A percentile compares a stretch with the other conserved stretches of the same genome.
These are phyloP conservation scores for Urostyla sp. DNA, from an alignment of 73 alveolate genomes.

Conservation along the genomic window DNA sequence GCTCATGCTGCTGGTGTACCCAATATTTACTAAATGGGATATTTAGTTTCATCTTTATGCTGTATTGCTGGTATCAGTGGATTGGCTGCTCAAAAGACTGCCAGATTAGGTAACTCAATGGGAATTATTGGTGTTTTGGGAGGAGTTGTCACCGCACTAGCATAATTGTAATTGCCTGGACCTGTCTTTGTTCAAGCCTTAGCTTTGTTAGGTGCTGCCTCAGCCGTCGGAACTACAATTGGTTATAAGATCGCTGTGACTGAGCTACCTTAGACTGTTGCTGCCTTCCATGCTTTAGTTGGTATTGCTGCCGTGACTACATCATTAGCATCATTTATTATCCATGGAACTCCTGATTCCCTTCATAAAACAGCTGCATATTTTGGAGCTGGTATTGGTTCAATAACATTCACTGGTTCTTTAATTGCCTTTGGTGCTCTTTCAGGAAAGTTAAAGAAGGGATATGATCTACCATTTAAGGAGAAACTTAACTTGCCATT, in stretches of 20 bases:
- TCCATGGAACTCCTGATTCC: background rate
- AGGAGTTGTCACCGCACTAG: conserved; percentile 56
- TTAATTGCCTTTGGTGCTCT: background rate
- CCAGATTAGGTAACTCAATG: conserved; percentile 75
- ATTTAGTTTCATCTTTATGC: conserved; percentile 71
- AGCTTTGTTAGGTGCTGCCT: background rate
- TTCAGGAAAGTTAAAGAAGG: background rate
- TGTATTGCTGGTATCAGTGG: conserved; percentile 81
- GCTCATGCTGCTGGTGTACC: conserved; percentile 3
- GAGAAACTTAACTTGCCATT: background rate
- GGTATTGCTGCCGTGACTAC: conserved; percentile 74
- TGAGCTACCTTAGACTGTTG: conserved; percentile 70
- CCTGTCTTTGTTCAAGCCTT: conserved; percentile 1
- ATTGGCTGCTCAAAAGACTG: conserved; percentile 73
- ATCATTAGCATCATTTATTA: conserved; percentile 52
- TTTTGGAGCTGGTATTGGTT: conserved; percentile 71
- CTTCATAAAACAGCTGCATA: conserved; percentile 59
- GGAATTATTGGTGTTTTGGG: conserved; percentile 65
- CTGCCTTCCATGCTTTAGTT: conserved; percentile 72
- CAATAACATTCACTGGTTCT: conserved; percentile 68
- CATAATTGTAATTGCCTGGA: conserved; percentile 39
- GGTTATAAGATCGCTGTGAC: conserved; percentile 55
- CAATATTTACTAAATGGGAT: conserved; percentile 48
- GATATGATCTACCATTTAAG: background rate
- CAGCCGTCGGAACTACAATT: conserved; percentile 13